A percentile compares a stretch with the other conserved stretches of the same genome.
Conservation (phyloP, 2,329 filamentous ascomycete genomes). For the Blastomyces percursus region DNA sequence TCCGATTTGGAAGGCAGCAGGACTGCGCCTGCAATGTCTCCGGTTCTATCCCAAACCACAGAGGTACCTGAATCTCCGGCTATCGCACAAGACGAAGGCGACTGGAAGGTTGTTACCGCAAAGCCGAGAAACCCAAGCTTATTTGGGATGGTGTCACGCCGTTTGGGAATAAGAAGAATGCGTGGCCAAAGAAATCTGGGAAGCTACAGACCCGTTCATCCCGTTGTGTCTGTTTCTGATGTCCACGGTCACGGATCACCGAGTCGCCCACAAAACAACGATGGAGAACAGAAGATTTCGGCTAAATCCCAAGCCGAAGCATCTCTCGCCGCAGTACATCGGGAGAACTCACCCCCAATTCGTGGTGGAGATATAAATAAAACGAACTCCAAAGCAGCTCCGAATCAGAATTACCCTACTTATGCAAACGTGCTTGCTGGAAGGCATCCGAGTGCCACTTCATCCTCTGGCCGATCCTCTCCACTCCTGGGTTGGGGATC, state of each 20-base stretch:
- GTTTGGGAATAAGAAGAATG: slow-evolving; percentile 6
- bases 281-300: slow-evolving; percentile 16
- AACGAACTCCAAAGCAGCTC: slow-evolving; percentile 4
- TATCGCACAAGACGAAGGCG: slow-evolving; percentile 18
- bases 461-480: not conserved
- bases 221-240: slow-evolving; percentile 18
- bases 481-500: not conserved
- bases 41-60: slow-evolving; percentile 15
- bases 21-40: slow-evolving; percentile 12
- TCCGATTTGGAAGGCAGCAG: slow-evolving; percentile 11
- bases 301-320: slow-evolving; percentile 29
- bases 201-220: slow-evolving; percentile 17
- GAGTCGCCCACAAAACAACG: slow-evolving; percentile 16
- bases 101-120: slow-evolving; percentile 24
- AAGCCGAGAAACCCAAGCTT: slow-evolving; percentile 9
- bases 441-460: not conserved
- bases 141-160: not conserved
- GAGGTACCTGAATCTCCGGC: slow-evolving; percentile 19
- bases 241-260: slow-evolving; percentile 24
- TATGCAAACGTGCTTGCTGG: slow-evolving; percentile 25
- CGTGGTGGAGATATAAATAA: slow-evolving; percentile 13
- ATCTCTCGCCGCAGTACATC: slow-evolving; percentile 30
- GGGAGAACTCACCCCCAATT: slow-evolving; percentile 24
- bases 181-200: slow-evolving; percentile 16
- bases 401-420: slow-evolving; percentile 23